Percentiles rank a stretch among this genome's conserved stretches.
Evolutionary conservation across 2,329 filamentous ascomycete genomes (phyloP).

Genomic region (Diaporthe ampelina): DNA sequence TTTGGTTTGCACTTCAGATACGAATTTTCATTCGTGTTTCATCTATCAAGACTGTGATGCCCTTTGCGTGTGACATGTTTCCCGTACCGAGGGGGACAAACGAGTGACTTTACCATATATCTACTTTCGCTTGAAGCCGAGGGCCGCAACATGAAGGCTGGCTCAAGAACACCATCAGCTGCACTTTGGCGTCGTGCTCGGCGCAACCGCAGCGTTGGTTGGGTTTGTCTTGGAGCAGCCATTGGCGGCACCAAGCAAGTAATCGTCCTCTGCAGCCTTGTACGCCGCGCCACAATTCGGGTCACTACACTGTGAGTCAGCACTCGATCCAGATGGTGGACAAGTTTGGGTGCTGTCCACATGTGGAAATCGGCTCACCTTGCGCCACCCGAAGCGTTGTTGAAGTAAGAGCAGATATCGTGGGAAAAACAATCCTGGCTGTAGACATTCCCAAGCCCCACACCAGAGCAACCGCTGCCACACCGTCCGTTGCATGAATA

Average conservation of each 20-base stretch:
- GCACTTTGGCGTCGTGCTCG: conserved; percentile 48
- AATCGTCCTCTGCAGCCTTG: conserved; percentile 59
- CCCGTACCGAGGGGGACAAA: background rate
- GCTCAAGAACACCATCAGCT: conserved; percentile 30
- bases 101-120: background rate
- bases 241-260: conserved; percentile 50
- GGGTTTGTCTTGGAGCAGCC: conserved; percentile 56
- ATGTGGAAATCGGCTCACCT: conserved; percentile 50
- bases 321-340: background rate
- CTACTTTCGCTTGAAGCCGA: no score
- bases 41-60: background rate
- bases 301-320: conserved; percentile 52
- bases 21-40: background rate
- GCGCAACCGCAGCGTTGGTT: conserved; percentile 46
- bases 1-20: background rate
- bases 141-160: background rate
- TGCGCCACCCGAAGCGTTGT: conserved; percentile 61
- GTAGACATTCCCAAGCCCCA: conserved; percentile 60
- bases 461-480: conserved; percentile 60
- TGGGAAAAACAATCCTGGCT: conserved; percentile 66
- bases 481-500: conserved; percentile 65
- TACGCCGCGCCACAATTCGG: conserved; percentile 62
- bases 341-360: background rate
- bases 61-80: background rate
- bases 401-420: conserved; percentile 65